Percentiles rank a stretch among this genome's conserved stretches.
Evolutionary conservation across 129 eudicot species (phyloP).

Genomic region (Artemisia tridentata): DNA sequence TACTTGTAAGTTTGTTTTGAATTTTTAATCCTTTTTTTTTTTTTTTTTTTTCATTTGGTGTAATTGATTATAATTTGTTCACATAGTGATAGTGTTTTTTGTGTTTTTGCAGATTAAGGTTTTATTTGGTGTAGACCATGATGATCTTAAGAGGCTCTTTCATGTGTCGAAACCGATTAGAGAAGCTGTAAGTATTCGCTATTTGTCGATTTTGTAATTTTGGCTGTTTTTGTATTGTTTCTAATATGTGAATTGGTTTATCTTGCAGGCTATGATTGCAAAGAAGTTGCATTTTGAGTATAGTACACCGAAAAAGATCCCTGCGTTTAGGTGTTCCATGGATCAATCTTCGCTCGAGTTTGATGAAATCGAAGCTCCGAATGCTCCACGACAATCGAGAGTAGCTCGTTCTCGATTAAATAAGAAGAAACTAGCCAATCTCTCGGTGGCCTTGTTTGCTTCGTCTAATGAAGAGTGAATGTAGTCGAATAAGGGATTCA

Average conservation of each 20-base stretch:
- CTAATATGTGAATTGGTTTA: background rate
- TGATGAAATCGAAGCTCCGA: slow-evolving; percentile 61
- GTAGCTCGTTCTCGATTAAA: slow-evolving; percentile 49
- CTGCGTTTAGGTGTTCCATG: slow-evolving; percentile 41
- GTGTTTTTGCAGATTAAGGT: slow-evolving; percentile 63
- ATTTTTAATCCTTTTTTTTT: background rate
- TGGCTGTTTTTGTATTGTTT: background rate
- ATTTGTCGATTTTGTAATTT: background rate
- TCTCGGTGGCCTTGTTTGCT: slow-evolving; percentile 72
- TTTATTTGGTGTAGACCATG: slow-evolving; percentile 89
- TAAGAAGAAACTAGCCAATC: slow-evolving; percentile 47
- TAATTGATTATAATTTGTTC: background rate
- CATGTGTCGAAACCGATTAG: slow-evolving; percentile 62
- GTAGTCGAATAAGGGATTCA: slow-evolving; percentile 3
- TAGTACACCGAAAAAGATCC: slow-evolving; percentile 66
- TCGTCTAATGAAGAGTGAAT: slow-evolving; percentile 32
- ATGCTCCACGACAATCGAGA: slow-evolving; percentile 68
- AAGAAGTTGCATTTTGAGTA: slow-evolving; percentile 70
- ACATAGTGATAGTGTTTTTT: slow-evolving; percentile 25
- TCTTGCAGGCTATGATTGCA: slow-evolving; percentile 69
- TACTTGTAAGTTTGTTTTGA: slow-evolving; percentile 50
- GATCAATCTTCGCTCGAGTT: slow-evolving; percentile 34
- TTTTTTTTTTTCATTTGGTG: background rate
- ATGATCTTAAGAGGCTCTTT: slow-evolving; percentile 74
- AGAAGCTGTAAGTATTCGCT: slow-evolving; percentile 69